Conservation (phyloP, 2,329 filamentous ascomycete genomes). For the Colletotrichum tabaci region DNA sequence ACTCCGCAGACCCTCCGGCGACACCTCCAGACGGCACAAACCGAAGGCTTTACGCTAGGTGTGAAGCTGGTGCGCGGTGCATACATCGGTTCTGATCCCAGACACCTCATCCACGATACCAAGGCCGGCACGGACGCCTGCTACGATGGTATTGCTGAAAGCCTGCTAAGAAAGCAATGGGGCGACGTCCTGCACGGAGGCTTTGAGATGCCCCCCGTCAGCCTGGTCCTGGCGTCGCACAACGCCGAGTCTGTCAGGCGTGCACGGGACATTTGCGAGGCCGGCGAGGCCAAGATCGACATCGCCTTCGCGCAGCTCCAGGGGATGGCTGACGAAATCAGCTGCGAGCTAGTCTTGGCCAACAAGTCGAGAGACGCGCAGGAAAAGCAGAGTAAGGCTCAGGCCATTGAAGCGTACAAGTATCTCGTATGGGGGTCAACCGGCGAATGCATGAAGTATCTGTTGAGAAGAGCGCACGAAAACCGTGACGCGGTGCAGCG, state of each 20-base stretch:
- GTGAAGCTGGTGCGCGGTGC: constrained; percentile 84
- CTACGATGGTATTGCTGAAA: constrained; percentile 80
- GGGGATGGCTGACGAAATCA: constrained; percentile 94
- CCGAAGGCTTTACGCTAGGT: constrained; percentile 76
- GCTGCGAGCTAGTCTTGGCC: constrained; percentile 69
- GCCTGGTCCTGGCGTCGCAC: constrained; percentile 85
- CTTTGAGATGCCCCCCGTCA: constrained; percentile 69
- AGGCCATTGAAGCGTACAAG: constrained; percentile 66
- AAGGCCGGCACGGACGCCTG: constrained; percentile 79
- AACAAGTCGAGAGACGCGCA: constrained; percentile 11
- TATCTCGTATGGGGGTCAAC: constrained; percentile 80
- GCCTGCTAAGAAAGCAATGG: constrained; percentile 77
- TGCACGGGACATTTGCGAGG: constrained; percentile 67
- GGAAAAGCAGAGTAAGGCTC: constrained; percentile 14
- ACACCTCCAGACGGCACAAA: constrained; percentile 72
- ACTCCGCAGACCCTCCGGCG: constrained; percentile 68
- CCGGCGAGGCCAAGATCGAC: constrained; percentile 56
- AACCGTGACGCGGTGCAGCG: constrained; percentile 79
- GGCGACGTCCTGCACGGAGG: constrained; percentile 50
- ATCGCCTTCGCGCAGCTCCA: constrained; percentile 54
- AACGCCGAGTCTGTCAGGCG: constrained; percentile 80
- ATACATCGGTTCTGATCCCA: constrained; percentile 79
- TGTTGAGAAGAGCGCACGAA: constrained; percentile 74
- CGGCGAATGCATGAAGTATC: constrained; percentile 88
- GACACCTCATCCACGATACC: constrained; percentile 79